Percentiles rank a stretch among this genome's conserved stretches.
Conservation (phyloP, 306 rosid species). For the Trifolium dubium region DNA sequence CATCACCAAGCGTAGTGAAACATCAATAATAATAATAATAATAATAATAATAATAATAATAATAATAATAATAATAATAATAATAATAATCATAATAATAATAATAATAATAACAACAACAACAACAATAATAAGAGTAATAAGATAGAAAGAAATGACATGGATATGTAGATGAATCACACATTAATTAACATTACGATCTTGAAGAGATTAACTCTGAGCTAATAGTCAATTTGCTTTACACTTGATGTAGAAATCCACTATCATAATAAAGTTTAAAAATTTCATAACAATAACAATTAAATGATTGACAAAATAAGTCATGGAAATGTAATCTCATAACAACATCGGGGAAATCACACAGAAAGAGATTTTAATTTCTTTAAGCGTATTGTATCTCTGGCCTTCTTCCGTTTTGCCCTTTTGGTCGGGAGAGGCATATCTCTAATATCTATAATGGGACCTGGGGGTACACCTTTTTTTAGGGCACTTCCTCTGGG, state of each 20-base stretch:
- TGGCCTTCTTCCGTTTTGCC: constrained; percentile 65
- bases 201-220: constrained; percentile 15
- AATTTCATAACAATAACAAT: constrained; percentile 38
- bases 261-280: constrained; percentile 41
- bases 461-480: constrained; percentile 95
- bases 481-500: constrained; percentile 99
- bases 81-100: too few species aligned
- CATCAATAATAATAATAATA: neutral
- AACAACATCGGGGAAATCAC: constrained; percentile 36
- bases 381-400: constrained; percentile 70
- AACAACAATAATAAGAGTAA: neutral
- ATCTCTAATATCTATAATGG: constrained; percentile 85
- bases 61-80: too few species aligned
- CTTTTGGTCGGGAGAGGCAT: constrained; percentile 57
- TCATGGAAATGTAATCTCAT: constrained; percentile 37
- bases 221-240: constrained; percentile 38
- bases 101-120: too few species aligned
- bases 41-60: too few species aligned
- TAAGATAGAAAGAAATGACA: constrained; percentile 17
- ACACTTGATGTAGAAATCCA: constrained; percentile 45
- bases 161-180: constrained; percentile 25
- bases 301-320: constrained; percentile 29
- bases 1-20: constrained; percentile 5
- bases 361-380: constrained; percentile 62
- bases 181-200: constrained; percentile 25